Evolutionary conservation across 805 yeast genomes (phyloP).

Genomic region (Metschnikowia colocasiae): DNA sequence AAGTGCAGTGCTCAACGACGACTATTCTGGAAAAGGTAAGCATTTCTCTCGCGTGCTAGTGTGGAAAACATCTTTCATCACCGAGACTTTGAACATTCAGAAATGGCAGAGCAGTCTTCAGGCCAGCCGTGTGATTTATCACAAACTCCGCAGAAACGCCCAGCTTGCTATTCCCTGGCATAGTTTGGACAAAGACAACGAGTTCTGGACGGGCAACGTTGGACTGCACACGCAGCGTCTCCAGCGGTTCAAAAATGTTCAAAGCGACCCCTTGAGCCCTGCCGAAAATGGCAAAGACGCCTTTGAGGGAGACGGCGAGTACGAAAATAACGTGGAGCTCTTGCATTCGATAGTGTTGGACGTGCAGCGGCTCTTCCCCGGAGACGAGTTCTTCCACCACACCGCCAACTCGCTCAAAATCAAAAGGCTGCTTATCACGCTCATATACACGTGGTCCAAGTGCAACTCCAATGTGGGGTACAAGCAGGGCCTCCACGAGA

Average conservation of each 20-base stretch:
- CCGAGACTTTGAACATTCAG: conserved; percentile 34
- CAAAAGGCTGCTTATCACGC: conserved; percentile 36
- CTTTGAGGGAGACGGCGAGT: not conserved
- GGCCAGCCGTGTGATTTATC: conserved; percentile 32
- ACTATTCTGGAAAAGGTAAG: conserved; percentile 21
- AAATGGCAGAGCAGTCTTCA: conserved; percentile 30
- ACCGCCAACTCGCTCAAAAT: conserved; percentile 16
- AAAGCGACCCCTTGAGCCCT: conserved; percentile 19
- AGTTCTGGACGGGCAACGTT: conserved; percentile 17
- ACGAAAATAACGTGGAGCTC: conserved; percentile 36
- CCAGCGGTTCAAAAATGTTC: conserved; percentile 18
- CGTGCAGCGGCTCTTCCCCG: conserved; percentile 52
- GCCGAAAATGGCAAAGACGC: conserved; percentile 3
- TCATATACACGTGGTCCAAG: conserved; percentile 49
- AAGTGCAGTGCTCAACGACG: conserved; percentile 27
- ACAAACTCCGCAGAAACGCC: conserved; percentile 25
- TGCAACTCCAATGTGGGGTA: conserved; percentile 38
- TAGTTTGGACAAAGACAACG: conserved; percentile 27
- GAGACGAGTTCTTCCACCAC: conserved; percentile 29
- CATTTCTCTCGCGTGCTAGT: conserved; percentile 31
- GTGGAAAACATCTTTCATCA: conserved; percentile 38
- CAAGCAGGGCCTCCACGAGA: conserved; percentile 55
- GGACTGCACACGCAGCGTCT: conserved; percentile 8
- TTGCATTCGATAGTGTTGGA: conserved; percentile 46
- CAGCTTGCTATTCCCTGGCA: conserved; percentile 40